Evolutionary conservation across 2,329 filamentous ascomycete genomes (phyloP).

Genomic region (Cadophora gregata): DNA sequence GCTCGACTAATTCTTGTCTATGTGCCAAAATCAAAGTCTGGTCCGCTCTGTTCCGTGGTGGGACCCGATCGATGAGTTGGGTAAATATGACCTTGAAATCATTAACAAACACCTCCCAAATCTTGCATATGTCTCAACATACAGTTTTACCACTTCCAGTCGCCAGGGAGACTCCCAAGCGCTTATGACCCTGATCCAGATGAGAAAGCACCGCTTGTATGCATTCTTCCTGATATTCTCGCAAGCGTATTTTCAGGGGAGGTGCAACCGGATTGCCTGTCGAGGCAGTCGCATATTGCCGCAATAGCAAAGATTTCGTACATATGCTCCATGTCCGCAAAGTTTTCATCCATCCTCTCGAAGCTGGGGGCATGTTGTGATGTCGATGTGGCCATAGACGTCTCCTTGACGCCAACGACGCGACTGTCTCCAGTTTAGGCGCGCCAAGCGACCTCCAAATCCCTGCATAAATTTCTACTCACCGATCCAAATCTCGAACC

Average conservation of each 20-base stretch:
- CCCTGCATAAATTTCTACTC: constrained; percentile 25
- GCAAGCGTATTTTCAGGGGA: constrained; percentile 60
- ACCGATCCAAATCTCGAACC: background rate
- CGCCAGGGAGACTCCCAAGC: constrained; percentile 83
- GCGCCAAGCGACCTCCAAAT: constrained; percentile 22
- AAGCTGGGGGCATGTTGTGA: constrained; percentile 41
- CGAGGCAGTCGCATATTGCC: constrained; percentile 30
- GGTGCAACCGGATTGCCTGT: constrained; percentile 11
- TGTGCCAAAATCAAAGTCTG: constrained; percentile 93
- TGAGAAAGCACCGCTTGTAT: constrained; percentile 80
- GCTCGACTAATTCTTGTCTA: constrained; percentile 90
- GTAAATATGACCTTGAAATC: constrained; percentile 84
- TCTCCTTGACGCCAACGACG: background rate
- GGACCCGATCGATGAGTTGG: constrained; percentile 83
- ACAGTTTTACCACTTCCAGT: constrained; percentile 92
- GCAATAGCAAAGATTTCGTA: constrained; percentile 17
- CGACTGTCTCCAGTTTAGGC: constrained; percentile 15
- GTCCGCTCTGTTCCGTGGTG: constrained; percentile 61
- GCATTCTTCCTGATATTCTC: constrained; percentile 90
- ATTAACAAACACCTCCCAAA: constrained; percentile 18
- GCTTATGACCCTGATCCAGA: constrained; percentile 73
- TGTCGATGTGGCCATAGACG: constrained; percentile 12
- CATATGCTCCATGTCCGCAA: constrained; percentile 29
- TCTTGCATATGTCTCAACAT: constrained; percentile 37
- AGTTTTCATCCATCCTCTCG: constrained; percentile 37